Percentiles rank a stretch among this genome's conserved stretches.
phyloP scores from a whole-genome alignment of 352 stramenopile species.

The Phytopythium litorale region DNA sequence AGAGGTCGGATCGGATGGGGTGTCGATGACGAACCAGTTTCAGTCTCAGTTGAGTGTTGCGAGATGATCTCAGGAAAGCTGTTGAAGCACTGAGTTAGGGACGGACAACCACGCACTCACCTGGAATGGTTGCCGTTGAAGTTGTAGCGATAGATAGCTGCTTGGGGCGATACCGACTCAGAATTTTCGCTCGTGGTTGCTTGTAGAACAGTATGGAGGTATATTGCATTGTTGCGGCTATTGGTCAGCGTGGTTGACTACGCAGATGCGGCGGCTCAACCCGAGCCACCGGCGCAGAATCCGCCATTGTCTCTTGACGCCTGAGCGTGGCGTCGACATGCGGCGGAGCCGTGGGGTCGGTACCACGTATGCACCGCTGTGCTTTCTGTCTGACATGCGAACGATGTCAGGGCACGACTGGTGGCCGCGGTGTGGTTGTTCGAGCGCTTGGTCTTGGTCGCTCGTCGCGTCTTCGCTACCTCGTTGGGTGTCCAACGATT shows the following conservation, averaged over 20 bases:
- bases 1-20: too few species aligned
- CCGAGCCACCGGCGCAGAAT: not conserved
- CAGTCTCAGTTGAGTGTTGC: too few species aligned
- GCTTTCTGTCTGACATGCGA: not conserved
- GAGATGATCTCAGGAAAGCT: too few species aligned
- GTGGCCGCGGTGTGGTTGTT: not conserved
- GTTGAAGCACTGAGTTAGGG: too few species aligned
- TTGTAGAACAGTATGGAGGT: not conserved
- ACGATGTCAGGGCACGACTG: not conserved
- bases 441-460: not conserved
- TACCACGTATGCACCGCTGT: not conserved
- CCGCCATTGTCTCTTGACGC: not conserved
- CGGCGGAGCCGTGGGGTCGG: not conserved
- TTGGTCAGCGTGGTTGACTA: not conserved
- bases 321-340: not conserved
- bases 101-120: not conserved
- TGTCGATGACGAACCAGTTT: too few species aligned
- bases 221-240: too few species aligned
- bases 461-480: not conserved
- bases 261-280: not conserved
- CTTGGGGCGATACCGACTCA: too few species aligned
- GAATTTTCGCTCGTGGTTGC: too few species aligned
- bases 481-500: not conserved
- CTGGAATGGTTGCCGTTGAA: too few species aligned
- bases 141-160: too few species aligned